Percentiles rank a stretch among this genome's conserved stretches.
phyloP scores from a whole-genome alignment of 805 yeast species.

The Naumovozyma castellii region DNA sequence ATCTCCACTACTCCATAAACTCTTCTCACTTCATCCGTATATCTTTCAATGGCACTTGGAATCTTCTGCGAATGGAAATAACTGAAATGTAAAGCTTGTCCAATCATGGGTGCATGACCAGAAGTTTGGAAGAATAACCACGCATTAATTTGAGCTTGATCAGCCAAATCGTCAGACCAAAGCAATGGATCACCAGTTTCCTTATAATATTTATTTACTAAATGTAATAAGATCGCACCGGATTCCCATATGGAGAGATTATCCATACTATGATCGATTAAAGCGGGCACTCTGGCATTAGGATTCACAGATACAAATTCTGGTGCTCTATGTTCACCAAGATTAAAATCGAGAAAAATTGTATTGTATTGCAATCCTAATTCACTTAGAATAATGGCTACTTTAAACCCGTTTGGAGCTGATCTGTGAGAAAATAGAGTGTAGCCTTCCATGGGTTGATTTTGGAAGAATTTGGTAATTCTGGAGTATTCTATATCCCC shows the following conservation, averaged over 20 bases:
- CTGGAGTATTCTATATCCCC: slow-evolving; percentile 36
- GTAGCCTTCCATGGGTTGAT: slow-evolving; percentile 73
- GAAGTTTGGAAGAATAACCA: slow-evolving; percentile 95
- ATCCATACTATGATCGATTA: slow-evolving; percentile 76
- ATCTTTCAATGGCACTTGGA: slow-evolving; percentile 82
- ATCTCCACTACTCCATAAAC: slow-evolving; percentile 91
- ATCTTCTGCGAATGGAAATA: slow-evolving; percentile 81
- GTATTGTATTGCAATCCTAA: slow-evolving; percentile 71
- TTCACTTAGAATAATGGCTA: slow-evolving; percentile 81
- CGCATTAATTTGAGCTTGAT: slow-evolving; percentile 73
- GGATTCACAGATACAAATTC: slow-evolving; percentile 92
- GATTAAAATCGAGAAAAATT: slow-evolving; percentile 74
- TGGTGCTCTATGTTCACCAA: slow-evolving; percentile 87
- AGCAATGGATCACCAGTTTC: slow-evolving; percentile 56
- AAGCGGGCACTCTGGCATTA: slow-evolving; percentile 90
- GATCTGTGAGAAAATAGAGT: slow-evolving; percentile 77
- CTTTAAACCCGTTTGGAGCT: slow-evolving; percentile 94
- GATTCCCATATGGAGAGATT: slow-evolving; percentile 88
- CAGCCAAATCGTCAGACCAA: slow-evolving; percentile 70
- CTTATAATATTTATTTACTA: slow-evolving; percentile 57
- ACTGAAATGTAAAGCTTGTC: slow-evolving; percentile 89
- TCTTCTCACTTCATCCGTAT: slow-evolving; percentile 83
- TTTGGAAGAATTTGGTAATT: slow-evolving; percentile 60
- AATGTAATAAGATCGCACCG: slow-evolving; percentile 79
- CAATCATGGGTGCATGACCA: slow-evolving; percentile 97